phyloP scores from a whole-genome alignment of 148 eudicot species.

The Camellia lanceoleosa region DNA sequence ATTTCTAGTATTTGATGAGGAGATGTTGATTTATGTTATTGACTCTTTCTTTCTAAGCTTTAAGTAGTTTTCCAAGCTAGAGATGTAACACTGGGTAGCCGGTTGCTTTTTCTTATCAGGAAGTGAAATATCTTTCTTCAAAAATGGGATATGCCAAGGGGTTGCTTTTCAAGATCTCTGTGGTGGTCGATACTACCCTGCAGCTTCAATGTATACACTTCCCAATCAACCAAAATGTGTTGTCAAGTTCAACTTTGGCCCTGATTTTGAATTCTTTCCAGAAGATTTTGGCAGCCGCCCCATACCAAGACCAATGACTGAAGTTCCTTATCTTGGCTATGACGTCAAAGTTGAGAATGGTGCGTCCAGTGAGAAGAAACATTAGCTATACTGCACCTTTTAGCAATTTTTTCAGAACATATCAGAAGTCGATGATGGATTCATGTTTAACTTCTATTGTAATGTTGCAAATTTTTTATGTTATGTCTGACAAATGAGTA shows the following conservation, averaged over 20 bases:
- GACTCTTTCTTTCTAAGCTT: background rate
- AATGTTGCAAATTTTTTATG: conserved; percentile 10
- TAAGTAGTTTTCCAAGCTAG: background rate
- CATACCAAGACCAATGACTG: conserved; percentile 82
- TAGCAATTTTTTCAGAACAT: background rate
- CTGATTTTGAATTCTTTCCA: conserved; percentile 81
- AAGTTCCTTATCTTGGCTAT: conserved; percentile 82
- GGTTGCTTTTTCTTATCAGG: conserved; percentile 48
- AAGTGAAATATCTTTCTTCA: conserved; percentile 89
- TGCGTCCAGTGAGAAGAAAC: conserved; percentile 64
- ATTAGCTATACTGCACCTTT: conserved; percentile 28
- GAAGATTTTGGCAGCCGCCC: conserved; percentile 75
- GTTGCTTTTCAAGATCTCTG: conserved; percentile 77
- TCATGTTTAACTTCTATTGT: conserved; percentile 16
- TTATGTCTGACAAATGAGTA: conserved; percentile 10
- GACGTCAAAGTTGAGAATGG: conserved; percentile 73
- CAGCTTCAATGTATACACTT: conserved; percentile 98
- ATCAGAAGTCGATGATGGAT: background rate
- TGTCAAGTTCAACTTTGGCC: conserved; percentile 96
- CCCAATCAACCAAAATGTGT: conserved; percentile 90
- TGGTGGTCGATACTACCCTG: conserved; percentile 93
- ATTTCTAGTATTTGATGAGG: conserved; percentile 5
- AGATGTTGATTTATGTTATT: background rate
- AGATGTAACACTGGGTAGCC: background rate
- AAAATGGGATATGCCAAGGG: conserved; percentile 89